phyloP scores from a whole-genome alignment of 1,139 yeast species.

The Debaryomyces subglobosus region DNA sequence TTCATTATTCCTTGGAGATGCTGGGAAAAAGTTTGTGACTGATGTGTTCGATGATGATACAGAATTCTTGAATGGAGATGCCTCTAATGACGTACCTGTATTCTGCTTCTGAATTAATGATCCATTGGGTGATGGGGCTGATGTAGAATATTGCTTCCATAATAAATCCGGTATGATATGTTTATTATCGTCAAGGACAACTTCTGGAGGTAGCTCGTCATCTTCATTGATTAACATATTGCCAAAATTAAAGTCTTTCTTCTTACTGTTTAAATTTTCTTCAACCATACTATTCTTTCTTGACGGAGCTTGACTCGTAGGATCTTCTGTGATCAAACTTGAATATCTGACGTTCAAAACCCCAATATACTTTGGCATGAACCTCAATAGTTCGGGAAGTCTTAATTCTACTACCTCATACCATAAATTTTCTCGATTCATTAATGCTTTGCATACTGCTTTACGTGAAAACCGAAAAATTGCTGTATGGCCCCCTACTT shows the following conservation, averaged over 20 bases:
- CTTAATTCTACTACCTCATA: slow-evolving; percentile 83
- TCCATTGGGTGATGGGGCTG: slow-evolving; percentile 51
- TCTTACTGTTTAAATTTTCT: background rate
- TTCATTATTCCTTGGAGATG: slow-evolving; percentile 7
- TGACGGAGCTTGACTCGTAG: slow-evolving; percentile 3
- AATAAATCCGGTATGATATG: slow-evolving; percentile 86
- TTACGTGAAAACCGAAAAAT: slow-evolving; percentile 86
- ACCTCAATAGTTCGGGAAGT: slow-evolving; percentile 75
- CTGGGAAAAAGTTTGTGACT: background rate
- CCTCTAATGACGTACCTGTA: background rate
- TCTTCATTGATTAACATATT: slow-evolving; percentile 19
- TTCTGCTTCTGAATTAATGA: slow-evolving; percentile 11
- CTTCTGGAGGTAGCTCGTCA: slow-evolving; percentile 65
- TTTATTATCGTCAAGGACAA: slow-evolving; percentile 81
- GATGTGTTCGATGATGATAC: slow-evolving; percentile 8
- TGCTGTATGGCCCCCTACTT: slow-evolving; percentile 98
- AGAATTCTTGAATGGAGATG: slow-evolving; percentile 3
- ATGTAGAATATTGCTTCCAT: slow-evolving; percentile 62
- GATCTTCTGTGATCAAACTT: slow-evolving; percentile 42
- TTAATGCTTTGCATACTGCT: slow-evolving; percentile 95
- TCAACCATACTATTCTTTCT: slow-evolving; percentile 6
- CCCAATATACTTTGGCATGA: slow-evolving; percentile 94
- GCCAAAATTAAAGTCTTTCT: slow-evolving; percentile 1
- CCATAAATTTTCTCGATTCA: slow-evolving; percentile 87
- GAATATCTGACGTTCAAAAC: slow-evolving; percentile 88